phyloP scores from a whole-genome alignment of 164 flowering plant species.

The Magnolia officinalis region DNA sequence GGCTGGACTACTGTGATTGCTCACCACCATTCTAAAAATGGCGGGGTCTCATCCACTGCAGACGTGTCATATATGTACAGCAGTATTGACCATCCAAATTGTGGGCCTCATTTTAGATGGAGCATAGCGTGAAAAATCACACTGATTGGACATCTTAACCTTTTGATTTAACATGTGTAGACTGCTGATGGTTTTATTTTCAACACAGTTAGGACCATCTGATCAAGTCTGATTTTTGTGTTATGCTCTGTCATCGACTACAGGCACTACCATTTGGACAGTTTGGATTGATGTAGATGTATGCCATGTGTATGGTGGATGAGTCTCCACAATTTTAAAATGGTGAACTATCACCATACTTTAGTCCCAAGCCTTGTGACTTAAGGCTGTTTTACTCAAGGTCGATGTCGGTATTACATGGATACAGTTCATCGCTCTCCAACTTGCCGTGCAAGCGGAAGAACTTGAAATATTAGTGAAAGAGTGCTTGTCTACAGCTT shows the following conservation, averaged over 20 bases:
- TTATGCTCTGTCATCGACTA: not conserved
- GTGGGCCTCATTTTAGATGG: not conserved
- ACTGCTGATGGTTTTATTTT: not conserved
- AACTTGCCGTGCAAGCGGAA: slow-evolving; percentile 19
- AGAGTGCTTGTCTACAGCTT: slow-evolving; percentile 15
- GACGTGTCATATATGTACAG: not conserved
- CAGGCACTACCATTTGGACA: not conserved
- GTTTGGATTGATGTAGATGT: not conserved
- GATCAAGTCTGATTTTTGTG: not conserved
- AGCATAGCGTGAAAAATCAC: not conserved
- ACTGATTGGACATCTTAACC: not conserved
- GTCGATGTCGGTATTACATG: not conserved
- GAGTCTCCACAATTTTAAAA: not conserved
- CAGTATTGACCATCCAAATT: not conserved
- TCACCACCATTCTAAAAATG: not conserved
- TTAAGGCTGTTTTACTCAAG: not conserved
- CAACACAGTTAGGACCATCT: not conserved
- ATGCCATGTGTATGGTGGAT: not conserved
- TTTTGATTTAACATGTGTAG: not conserved
- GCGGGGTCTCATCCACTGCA: not conserved
- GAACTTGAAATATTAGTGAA: slow-evolving; percentile 42
- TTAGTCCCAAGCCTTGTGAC: not conserved
- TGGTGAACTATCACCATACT: not conserved
- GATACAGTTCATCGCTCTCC: slow-evolving; percentile 55
- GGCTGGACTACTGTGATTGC: not conserved